A percentile compares a stretch with the other conserved stretches of the same genome.
Evolutionary conservation across 257 asterid genomes (phyloP).

Genomic region (Echium plantagineum): DNA sequence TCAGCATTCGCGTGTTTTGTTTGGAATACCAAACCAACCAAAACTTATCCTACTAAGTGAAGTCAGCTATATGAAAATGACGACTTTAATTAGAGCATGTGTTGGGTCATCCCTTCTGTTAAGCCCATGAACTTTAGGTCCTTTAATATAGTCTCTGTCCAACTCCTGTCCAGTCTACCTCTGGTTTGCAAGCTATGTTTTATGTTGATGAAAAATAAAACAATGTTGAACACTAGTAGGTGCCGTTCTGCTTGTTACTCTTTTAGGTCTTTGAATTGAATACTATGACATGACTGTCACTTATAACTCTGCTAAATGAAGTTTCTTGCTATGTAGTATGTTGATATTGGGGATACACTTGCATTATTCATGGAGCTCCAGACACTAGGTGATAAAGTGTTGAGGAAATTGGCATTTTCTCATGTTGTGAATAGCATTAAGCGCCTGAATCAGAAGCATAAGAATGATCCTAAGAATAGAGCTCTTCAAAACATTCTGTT

Average conservation of each 20-base stretch:
- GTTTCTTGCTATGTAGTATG: constrained; percentile 22
- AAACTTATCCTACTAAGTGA: no score
- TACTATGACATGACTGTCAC: background rate
- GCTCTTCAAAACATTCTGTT: constrained; percentile 69
- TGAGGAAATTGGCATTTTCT: constrained; percentile 54
- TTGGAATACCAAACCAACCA: no score
- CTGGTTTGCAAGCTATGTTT: background rate
- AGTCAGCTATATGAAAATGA: no score
- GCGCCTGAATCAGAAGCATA: constrained; percentile 82
- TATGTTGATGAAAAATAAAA: no score
- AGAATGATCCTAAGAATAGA: constrained; percentile 68
- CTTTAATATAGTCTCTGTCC: no score
- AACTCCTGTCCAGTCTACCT: no score
- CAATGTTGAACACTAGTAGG: no score
- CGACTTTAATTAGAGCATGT: no score
- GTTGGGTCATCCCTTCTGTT: no score
- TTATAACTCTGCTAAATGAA: background rate
- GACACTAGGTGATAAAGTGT: constrained; percentile 56
- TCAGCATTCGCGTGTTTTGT: no score
- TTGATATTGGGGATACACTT: constrained; percentile 57
- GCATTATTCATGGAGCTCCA: constrained; percentile 86
- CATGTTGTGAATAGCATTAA: constrained; percentile 60
- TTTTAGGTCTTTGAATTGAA: no score
- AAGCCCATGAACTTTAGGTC: no score
- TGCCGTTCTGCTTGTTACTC: background rate